A percentile compares a stretch with the other conserved stretches of the same genome.
phyloP scores from a whole-genome alignment of 495 filamentous ascomycete species.

The Neurospora africana region DNA sequence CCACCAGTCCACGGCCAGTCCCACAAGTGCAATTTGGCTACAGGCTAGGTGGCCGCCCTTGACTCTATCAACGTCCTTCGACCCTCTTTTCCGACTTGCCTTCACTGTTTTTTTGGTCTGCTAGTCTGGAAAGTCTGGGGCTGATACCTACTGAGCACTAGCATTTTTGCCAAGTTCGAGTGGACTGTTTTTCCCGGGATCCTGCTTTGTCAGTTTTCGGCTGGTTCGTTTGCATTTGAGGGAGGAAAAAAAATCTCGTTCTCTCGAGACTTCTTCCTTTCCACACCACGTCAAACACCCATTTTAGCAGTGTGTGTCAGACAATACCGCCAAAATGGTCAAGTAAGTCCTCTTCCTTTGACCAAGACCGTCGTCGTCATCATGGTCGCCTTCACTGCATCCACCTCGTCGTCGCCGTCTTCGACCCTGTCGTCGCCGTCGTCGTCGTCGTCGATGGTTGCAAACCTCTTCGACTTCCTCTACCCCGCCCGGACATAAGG shows the following conservation, averaged over 20 bases:
- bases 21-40: conserved; percentile 16
- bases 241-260: conserved; percentile 20
- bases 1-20: background rate
- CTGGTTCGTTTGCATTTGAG: background rate
- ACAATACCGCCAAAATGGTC: conserved; percentile 90
- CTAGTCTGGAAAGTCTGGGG: conserved; percentile 22
- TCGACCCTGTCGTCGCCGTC: conserved; percentile 19
- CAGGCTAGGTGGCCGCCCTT: conserved; percentile 14
- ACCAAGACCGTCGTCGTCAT: background rate
- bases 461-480: conserved; percentile 4
- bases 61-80: conserved; percentile 1
- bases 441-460: background rate
- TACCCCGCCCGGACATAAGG: conserved; percentile 39
- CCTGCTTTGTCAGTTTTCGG: conserved; percentile 16
- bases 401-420: background rate
- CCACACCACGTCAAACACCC: conserved; percentile 12
- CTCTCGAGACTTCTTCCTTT: conserved; percentile 15
- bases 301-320: conserved; percentile 21
- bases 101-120: conserved; percentile 9
- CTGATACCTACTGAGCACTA: conserved; percentile 16
- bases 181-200: conserved; percentile 9
- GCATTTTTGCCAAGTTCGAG: conserved; percentile 9
- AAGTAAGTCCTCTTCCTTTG: conserved; percentile 63
- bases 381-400: background rate
- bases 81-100: conserved; percentile 5